A percentile compares a stretch with the other conserved stretches of the same genome.
These are phyloP conservation scores for Huntiella decipiens DNA, from an alignment of 2,329 filamentous ascomycete species.

Conservation along the genomic window DNA sequence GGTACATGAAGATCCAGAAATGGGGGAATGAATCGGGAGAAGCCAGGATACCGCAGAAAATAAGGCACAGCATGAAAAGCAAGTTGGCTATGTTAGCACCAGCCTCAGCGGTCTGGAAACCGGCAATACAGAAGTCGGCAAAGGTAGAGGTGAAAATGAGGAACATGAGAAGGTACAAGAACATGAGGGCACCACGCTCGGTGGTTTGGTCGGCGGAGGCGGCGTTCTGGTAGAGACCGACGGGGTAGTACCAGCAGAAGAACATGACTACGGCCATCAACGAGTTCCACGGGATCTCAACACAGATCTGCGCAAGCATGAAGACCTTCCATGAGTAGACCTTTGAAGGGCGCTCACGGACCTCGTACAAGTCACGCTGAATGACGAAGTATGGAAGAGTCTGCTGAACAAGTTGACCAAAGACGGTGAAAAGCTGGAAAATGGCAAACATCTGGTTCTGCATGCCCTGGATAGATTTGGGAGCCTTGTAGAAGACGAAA, in stretches of 20 bases:
- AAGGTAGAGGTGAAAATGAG: conserved; percentile 69
- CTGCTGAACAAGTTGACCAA: conserved; percentile 60
- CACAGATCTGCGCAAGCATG: conserved; percentile 63
- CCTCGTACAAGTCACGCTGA: conserved; percentile 66
- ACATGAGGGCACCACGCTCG: conserved; percentile 60
- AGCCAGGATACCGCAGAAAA: conserved; percentile 61
- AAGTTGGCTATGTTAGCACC: conserved; percentile 60
- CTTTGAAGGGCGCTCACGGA: conserved; percentile 67
- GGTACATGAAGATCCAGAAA: conserved; percentile 78
- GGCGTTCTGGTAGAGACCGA: conserved; percentile 58
- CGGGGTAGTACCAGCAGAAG: conserved; percentile 71
- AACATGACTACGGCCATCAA: conserved; percentile 60
- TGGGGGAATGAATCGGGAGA: conserved; percentile 40
- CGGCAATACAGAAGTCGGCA: conserved; percentile 57
- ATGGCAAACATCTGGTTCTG: conserved; percentile 77
- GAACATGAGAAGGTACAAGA: conserved; percentile 57
- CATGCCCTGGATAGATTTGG: conserved; percentile 54
- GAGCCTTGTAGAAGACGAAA: conserved; percentile 58
- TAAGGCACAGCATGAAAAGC: conserved; percentile 50
- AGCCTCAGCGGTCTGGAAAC: conserved; percentile 54
- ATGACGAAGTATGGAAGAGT: conserved; percentile 76
- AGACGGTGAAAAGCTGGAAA: conserved; percentile 68
- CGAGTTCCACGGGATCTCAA: conserved; percentile 72
- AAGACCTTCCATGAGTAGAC: conserved; percentile 75
- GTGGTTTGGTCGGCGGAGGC: conserved; percentile 36